These are phyloP conservation scores for Cnidoscolus chayamansa DNA, from an alignment of 441 rosid genomes.

Conservation along the genomic window DNA sequence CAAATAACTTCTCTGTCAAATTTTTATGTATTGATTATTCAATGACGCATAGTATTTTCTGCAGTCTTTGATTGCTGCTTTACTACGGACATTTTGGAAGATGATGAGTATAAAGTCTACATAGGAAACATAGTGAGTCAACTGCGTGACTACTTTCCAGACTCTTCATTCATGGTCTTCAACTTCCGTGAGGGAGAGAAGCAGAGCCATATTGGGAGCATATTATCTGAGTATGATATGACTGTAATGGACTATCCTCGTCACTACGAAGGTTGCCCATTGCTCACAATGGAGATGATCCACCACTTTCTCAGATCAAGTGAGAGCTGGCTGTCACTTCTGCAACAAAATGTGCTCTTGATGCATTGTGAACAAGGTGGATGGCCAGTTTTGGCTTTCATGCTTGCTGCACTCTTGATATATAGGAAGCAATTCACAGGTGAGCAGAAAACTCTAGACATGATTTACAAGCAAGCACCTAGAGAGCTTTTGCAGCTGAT, in stretches of 20 bases:
- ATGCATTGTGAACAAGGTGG: slow-evolving; percentile 92
- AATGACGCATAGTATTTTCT: not conserved
- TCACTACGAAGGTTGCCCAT: slow-evolving; percentile 84
- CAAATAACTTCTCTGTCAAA: not conserved
- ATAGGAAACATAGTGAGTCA: slow-evolving; percentile 58
- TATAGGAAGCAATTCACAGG: slow-evolving; percentile 82
- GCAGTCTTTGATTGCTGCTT: slow-evolving; percentile 87
- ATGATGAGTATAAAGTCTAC: slow-evolving; percentile 56
- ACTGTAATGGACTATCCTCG: slow-evolving; percentile 97
- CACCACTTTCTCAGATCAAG: slow-evolving; percentile 90
- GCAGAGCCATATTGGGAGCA: slow-evolving; percentile 52
- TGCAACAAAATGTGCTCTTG: slow-evolving; percentile 65
- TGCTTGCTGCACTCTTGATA: slow-evolving; percentile 77
- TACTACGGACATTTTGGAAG: slow-evolving; percentile 61
- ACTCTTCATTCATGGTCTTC: slow-evolving; percentile 76
- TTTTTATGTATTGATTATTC: not conserved
- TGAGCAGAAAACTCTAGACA: slow-evolving; percentile 84
- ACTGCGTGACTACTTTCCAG: slow-evolving; percentile 70
- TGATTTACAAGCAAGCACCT: slow-evolving; percentile 92
- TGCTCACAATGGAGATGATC: slow-evolving; percentile 75
- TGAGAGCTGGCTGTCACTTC: slow-evolving; percentile 93
- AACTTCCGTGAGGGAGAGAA: slow-evolving; percentile 75
- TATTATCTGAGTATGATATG: slow-evolving; percentile 68
- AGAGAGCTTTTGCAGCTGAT: slow-evolving; percentile 75
- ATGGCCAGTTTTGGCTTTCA: slow-evolving; percentile 83